Evolutionary conservation across 1,284 basidiomycete species (phyloP), one percentile per base, ranked within the genome.

Genomic region (Microbotryum scabiosae): DNA sequence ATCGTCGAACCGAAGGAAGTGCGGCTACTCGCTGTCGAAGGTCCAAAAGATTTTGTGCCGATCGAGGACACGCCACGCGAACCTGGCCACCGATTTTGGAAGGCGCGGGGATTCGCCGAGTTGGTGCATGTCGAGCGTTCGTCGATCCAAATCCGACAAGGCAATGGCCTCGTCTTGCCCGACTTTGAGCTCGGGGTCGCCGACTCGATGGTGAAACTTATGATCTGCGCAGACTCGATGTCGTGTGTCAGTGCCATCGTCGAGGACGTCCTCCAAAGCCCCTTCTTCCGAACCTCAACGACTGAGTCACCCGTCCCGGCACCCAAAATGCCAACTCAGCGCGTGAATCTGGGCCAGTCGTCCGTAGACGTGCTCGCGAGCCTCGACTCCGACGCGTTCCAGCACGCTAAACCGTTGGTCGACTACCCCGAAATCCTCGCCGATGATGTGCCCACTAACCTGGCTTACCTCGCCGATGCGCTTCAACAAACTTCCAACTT

Each of bases 381-480:
- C 20, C 77, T 97, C 28, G 91, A 96, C 61, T 85, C 93, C 60
- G 75, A 87, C 44, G 89, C 91, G 0, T 97, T 96, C 76, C 81
- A 78, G 54, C 78, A 79, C 25, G 73, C 84, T 7, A 87, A 88
- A 1, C 85, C 90, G 64, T 66, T 78, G 32, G 71, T 76, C 7
- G 82, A 84, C 5, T 81, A 84, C 5, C 85, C 88, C 4, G 93
- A 97, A 74, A 85, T 97, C 82, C 86, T 97, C 52, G 79, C 81
- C 48, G 94, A 97, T 71, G 91, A 97, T 72, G 78, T 97, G 14
- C 93, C 93, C 0, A 87, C 81, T 20, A 93, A 97, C 73, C 77
- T 81, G 43, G 87, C 91, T 69, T 97, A 92, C 71, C 79, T 97
- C 28, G 90, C 92, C 66, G 83, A 83, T 54, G 56, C 61, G 6